These are phyloP conservation scores for Phaffomyces opuntiae DNA, from an alignment of 805 yeast species.

Conservation along the genomic window DNA sequence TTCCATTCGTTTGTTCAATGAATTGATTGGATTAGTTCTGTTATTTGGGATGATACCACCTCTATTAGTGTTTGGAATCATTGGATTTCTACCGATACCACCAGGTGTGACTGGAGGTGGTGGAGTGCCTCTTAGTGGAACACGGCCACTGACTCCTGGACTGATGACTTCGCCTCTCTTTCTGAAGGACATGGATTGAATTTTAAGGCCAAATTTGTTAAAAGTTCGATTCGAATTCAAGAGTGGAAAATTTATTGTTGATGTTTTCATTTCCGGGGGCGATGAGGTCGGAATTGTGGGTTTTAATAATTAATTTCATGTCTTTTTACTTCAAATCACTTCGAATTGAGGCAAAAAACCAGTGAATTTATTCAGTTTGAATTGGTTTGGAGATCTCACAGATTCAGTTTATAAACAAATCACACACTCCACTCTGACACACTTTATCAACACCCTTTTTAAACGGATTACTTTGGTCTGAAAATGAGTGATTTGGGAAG, in stretches of 20 bases:
- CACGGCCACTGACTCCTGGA: slow-evolving; percentile 7
- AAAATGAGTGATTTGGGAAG: slow-evolving; percentile 10
- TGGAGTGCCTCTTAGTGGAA: slow-evolving; percentile 7
- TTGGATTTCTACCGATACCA: slow-evolving; percentile 12
- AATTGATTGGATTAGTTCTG: background rate
- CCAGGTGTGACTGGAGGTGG: background rate
- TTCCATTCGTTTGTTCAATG: slow-evolving; percentile 4
- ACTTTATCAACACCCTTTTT: background rate
- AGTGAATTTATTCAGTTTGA: too few species aligned
- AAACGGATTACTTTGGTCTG: background rate
- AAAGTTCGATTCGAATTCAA: too few species aligned
- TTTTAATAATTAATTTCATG: too few species aligned
- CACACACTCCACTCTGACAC: too few species aligned
- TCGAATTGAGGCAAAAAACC: too few species aligned
- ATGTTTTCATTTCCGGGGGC: too few species aligned
- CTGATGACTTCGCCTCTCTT: slow-evolving; percentile 45
- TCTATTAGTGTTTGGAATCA: slow-evolving; percentile 5
- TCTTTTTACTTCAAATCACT: too few species aligned
- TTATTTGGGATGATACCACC: slow-evolving; percentile 5
- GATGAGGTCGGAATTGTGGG: background rate
- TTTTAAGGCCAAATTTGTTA: background rate
- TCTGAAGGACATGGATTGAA: slow-evolving; percentile 45
- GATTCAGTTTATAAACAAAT: too few species aligned
- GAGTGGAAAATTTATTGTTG: too few species aligned
- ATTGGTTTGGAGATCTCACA: too few species aligned